Conservation (phyloP, 1,284 basidiomycete species). For the Cryptococcus sp. region DNA sequence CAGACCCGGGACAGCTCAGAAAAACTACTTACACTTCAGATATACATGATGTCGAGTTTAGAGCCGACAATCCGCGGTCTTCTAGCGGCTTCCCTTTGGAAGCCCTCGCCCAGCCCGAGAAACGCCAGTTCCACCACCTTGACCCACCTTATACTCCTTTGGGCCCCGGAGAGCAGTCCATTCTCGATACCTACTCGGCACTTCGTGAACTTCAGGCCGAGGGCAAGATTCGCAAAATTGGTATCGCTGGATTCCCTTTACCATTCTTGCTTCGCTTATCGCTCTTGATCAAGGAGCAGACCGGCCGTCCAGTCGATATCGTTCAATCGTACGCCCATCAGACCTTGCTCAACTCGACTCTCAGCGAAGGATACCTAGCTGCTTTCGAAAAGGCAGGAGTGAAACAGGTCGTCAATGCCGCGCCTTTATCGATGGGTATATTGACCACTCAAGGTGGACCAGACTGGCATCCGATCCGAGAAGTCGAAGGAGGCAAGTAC, state of each 20-base stretch:
- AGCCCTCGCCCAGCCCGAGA: conserved; percentile 7
- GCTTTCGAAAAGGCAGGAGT: conserved; percentile 63
- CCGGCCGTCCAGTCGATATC: conserved; percentile 62
- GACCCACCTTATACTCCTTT: conserved; percentile 10
- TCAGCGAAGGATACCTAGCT: conserved; percentile 58
- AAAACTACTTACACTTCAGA: conserved; percentile 38
- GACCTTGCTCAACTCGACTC: conserved; percentile 70
- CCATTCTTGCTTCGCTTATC: conserved; percentile 80
- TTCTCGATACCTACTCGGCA: conserved; percentile 69
- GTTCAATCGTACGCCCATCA: conserved; percentile 83
- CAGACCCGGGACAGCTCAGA: neutral
- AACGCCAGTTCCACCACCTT: conserved; percentile 4
- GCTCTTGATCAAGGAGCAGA: conserved; percentile 62
- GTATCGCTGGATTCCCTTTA: conserved; percentile 84
- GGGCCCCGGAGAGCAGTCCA: conserved; percentile 72
- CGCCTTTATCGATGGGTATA: conserved; percentile 88
- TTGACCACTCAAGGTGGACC: conserved; percentile 63
- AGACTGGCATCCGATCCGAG: conserved; percentile 75
- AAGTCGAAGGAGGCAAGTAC: conserved; percentile 11
- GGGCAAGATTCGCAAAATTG: conserved; percentile 73
- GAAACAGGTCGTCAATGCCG: conserved; percentile 71
- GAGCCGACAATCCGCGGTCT: conserved; percentile 56
- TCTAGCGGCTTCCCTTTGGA: conserved; percentile 52
- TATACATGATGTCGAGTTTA: conserved; percentile 89
- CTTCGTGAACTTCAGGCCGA: conserved; percentile 71